phyloP scores from a whole-genome alignment of 352 stramenopile species.

The Aphanomyces invadans region DNA sequence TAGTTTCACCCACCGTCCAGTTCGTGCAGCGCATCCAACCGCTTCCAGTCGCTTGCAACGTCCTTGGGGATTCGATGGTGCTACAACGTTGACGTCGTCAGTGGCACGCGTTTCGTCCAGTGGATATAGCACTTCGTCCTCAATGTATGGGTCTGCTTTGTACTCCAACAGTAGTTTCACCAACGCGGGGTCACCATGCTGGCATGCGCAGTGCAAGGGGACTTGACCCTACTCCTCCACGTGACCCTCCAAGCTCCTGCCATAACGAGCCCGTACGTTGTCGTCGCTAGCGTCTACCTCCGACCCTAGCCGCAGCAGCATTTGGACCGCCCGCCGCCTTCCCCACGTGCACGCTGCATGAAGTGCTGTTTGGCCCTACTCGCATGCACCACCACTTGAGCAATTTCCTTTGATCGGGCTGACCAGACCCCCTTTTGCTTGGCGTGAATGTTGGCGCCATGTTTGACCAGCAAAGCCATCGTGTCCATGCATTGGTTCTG shows the following conservation, averaged over 20 bases:
- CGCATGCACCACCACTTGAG: neutral
- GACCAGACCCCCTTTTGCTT: slow-evolving; percentile 25
- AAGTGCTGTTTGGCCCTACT: slow-evolving; percentile 43
- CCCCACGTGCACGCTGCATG: slow-evolving; percentile 55
- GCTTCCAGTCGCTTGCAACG: slow-evolving; percentile 9
- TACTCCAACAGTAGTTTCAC: slow-evolving; percentile 37
- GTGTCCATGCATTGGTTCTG: slow-evolving; percentile 56
- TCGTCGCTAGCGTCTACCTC: slow-evolving; percentile 32
- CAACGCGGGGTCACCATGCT: slow-evolving; percentile 44
- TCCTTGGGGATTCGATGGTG: neutral
- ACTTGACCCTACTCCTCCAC: slow-evolving; percentile 34
- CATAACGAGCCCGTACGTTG: slow-evolving; percentile 30
- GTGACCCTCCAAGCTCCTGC: neutral
- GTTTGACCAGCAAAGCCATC: slow-evolving; percentile 41
- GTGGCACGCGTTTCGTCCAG: neutral
- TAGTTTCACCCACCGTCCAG: slow-evolving; percentile 1
- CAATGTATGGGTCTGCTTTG: slow-evolving; percentile 35
- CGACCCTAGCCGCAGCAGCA: slow-evolving; percentile 36
- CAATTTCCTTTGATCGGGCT: neutral
- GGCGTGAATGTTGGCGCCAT: slow-evolving; percentile 35
- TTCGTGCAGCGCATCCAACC: neutral
- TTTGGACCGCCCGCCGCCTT: slow-evolving; percentile 32
- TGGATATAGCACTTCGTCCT: slow-evolving; percentile 29
- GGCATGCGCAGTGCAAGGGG: slow-evolving; percentile 47
- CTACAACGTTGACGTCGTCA: neutral